These are phyloP conservation scores for Penicillium pulvis DNA, from an alignment of 495 filamentous ascomycete genomes.

Conservation along the genomic window DNA sequence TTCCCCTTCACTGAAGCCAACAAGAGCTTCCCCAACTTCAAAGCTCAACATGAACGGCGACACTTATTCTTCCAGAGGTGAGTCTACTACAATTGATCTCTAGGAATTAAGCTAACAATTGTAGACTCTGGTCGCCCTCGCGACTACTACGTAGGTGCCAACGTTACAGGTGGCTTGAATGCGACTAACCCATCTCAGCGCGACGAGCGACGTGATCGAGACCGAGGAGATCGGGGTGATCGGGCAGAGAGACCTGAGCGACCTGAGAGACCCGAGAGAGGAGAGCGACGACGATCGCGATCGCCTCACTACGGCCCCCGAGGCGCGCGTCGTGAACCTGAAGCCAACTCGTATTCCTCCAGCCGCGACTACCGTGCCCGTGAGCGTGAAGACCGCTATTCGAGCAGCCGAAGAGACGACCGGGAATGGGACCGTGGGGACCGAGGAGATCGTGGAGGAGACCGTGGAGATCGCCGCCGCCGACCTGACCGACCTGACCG, in stretches of 20 bases:
- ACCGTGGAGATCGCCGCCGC: conserved; percentile 34
- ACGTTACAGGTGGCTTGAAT: conserved; percentile 20
- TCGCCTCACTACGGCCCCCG: conserved; percentile 71
- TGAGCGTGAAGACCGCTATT: conserved; percentile 88
- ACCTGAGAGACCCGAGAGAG: conserved; percentile 38
- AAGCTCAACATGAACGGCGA: conserved; percentile 81
- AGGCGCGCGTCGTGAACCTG: conserved; percentile 62
- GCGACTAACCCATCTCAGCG: conserved; percentile 46
- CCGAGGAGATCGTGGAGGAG: conserved; percentile 32
- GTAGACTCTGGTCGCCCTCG: conserved; percentile 69
- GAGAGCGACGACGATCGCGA: conserved; percentile 70
- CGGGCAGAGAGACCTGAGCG: conserved; percentile 22
- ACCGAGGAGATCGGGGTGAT: conserved; percentile 20
- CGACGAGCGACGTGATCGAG: conserved; percentile 55
- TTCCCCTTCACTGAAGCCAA: conserved; percentile 29
- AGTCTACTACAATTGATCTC: conserved; percentile 21
- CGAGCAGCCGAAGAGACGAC: conserved; percentile 46
- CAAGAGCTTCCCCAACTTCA: conserved; percentile 21
- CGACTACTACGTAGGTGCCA: conserved; percentile 67
- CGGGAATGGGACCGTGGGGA: conserved; percentile 52
- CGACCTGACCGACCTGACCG: conserved; percentile 18
- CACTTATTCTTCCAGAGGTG: conserved; percentile 79
- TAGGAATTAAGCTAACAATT: conserved; percentile 21
- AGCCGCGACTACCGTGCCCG: conserved; percentile 88
- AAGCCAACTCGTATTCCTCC: conserved; percentile 85